Evolutionary conservation across 441 rosid species (phyloP), one percentile per base, ranked within the genome.

Genomic region (Populus hybrid): DNA sequence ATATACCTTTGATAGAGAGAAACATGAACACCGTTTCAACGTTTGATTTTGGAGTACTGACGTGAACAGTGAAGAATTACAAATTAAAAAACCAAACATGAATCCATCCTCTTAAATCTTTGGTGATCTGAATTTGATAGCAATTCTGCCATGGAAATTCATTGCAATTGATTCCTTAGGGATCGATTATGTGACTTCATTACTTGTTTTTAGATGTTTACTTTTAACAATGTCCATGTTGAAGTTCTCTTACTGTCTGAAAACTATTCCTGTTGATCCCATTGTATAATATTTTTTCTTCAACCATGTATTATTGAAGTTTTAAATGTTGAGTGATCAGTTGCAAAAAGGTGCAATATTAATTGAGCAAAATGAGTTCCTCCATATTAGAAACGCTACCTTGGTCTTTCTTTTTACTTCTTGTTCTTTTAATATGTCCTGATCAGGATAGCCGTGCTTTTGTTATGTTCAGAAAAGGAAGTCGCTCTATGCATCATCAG

Each of bases 401-500:
- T 12, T 21, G 18, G 10, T 12, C 8, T 21, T 10, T 9, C 35
- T 24, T 34, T 69, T 28, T 4, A 10, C 2, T 6, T 2, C n/a
- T 28, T 53, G 26, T 3, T 32, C 40, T 38, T 64, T 35, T 6
- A 24, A 35, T 8, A 18, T 73, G 53, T 26, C 65, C 42, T 32
- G 2, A 8, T 34, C 18, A 5, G 3, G 74, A 21, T 80, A 36
- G 77, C 40, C 6, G 66, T 34, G 28, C 38, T 71, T 65, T 75
- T 26, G 30, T 71, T 53, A 80, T 84, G 36, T 61, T 24, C 85
- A 94, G 99, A 89, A 84, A 73, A 88, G 84, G 83, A 91, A 81
- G 70, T 90, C 98, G 10, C 87, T 94, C 10, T 94, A 90, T 77
- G 85, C 83, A 69, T 94, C 99, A 35, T 80, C 86, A 8, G 85